Percentiles rank a stretch among this genome's conserved stretches.
Evolutionary conservation across 768 basidiomycete genomes (phyloP).

Genomic region (Pholiota molesta): DNA sequence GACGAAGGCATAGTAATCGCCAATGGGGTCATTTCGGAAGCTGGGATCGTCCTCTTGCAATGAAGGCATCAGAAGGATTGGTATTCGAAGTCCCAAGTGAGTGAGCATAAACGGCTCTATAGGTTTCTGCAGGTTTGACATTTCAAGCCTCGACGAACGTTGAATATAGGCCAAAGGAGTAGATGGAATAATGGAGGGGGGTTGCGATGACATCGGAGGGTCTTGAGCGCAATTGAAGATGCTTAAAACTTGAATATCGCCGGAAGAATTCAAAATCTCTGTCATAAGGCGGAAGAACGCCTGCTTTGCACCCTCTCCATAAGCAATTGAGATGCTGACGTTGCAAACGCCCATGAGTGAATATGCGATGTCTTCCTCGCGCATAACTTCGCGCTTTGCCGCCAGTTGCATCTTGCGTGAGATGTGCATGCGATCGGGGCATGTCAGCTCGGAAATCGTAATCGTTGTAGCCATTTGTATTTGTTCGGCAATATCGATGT

Average conservation of each 20-base stretch:
- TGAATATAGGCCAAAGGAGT: background rate
- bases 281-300: background rate
- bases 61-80: background rate
- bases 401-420: constrained; percentile 2
- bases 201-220: background rate
- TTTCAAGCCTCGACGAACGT: background rate
- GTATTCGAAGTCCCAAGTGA: background rate
- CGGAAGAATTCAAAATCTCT: background rate
- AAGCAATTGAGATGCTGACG: background rate
- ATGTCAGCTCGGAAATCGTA: background rate
- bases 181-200: background rate
- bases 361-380: background rate
- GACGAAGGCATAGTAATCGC: background rate
- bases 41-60: background rate
- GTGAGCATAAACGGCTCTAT: background rate
- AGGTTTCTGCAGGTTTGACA: background rate
- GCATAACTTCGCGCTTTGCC: background rate
- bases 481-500: background rate
- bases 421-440: background rate
- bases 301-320: background rate
- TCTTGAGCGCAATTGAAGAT: background rate
- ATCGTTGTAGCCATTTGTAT: background rate
- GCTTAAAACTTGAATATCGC: background rate
- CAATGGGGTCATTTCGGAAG: background rate
- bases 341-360: background rate